phyloP scores from a whole-genome alignment of 768 basidiomycete species.

The Crassisporium funariophilum region DNA sequence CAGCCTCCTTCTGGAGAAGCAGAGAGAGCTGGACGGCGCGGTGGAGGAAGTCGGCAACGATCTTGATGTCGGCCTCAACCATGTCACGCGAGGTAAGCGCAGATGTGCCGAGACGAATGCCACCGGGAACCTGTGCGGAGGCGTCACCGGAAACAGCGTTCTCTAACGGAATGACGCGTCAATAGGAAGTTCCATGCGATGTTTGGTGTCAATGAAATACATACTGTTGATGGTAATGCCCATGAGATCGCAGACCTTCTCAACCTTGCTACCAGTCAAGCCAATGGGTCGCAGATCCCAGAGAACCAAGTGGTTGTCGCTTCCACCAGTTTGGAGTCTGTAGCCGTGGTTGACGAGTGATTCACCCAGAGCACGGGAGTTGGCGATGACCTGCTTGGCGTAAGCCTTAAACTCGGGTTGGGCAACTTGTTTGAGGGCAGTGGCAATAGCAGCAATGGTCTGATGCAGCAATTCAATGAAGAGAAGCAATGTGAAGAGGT shows the following conservation, averaged over 20 bases:
- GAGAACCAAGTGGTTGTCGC: constrained; percentile 96
- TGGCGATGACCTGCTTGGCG: constrained; percentile 92
- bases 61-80: constrained; percentile 82
- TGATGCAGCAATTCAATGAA: too few relatives aligned
- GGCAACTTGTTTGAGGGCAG: constrained; percentile 87
- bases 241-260: constrained; percentile 96
- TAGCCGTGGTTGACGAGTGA: constrained; percentile 80
- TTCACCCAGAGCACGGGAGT: constrained; percentile 76
- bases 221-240: constrained; percentile 96
- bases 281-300: constrained; percentile 97
- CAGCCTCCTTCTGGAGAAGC: constrained; percentile 90
- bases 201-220: constrained; percentile 27
- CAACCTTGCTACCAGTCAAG: constrained; percentile 96
- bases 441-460: constrained; percentile 96
- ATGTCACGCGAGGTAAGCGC: constrained; percentile 95
- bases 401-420: constrained; percentile 90
- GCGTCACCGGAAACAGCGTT: constrained; percentile 97
- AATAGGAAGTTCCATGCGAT: neutral
- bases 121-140: constrained; percentile 94
- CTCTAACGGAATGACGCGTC: constrained; percentile 46
- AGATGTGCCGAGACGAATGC: constrained; percentile 94
- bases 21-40: constrained; percentile 92
- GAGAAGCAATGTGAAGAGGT: too few relatives aligned
- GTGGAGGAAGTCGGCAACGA: constrained; percentile 90
- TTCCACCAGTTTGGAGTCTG: constrained; percentile 95